Evolutionary conservation across 768 basidiomycete species (phyloP), one percentile per base, ranked within the genome.

Genomic region (Boletellus sp.): DNA sequence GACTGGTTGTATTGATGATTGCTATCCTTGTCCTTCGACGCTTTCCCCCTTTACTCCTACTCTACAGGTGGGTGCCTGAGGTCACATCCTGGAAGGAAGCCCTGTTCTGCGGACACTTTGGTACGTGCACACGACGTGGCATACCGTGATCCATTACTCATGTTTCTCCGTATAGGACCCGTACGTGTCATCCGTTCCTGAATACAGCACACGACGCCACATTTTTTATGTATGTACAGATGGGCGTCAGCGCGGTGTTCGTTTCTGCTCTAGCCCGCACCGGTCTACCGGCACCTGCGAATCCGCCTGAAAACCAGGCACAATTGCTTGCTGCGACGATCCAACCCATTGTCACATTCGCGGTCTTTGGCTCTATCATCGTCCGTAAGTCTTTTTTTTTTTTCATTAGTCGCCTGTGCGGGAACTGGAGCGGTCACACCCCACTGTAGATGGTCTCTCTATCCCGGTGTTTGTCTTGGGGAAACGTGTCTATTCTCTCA

Each of bases 161-260:
- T 4, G 0, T 36, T 34, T 39, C 24, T 44, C 20, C 24, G 8
- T 22, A 51, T 47, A 81, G 82, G 81, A 37, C 81, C 83, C 46
- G 82, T 81, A 53, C 58, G 80, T 69, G 41, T 33, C 32, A 42
- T 12, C 34, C 13, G 28, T 28, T 8, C 9, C 4, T 22, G 52
- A 31, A 45, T 42, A 23, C 26, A 11, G 36, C 6, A 24, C 23
- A 16, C 15, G 1, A 31, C 12, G 20, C 4, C 16, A 41, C 31
- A 11, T 33, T 42, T 15, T 13, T 33, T 31, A 28, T 48, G 50
- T 52, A 6, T 68, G 50, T 52, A 6, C 67, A 92, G 76, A 94
- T 96, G 89, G 94, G 94, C 45, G 93, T 96, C 22, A 84, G 87
- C 0, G 87, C 95, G 6, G 74, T 97, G 39, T 99, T 97, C 66